Evolutionary conservation across 2,329 filamentous ascomycete species (phyloP), one percentile per base, ranked within the genome.

Genomic region (Cadophora sp.): DNA sequence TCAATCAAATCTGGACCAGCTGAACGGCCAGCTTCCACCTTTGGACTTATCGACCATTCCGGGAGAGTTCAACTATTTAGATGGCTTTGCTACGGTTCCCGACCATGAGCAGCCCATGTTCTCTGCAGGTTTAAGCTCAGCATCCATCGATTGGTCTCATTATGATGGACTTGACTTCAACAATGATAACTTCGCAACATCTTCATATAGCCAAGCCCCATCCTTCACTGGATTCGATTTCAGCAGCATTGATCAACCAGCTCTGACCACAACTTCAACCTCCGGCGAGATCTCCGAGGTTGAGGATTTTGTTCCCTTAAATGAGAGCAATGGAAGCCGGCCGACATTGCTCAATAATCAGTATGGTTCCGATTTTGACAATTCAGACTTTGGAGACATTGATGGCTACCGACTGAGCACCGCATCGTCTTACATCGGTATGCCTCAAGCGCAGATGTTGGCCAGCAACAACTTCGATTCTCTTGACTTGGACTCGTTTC

Each of bases 201-300:
- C 85, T 9, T 84, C 83, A 74, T 86, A 87, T 75, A 84, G 86
- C 77, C 84, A 88, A 77, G 80, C 85, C 48, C 79, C 82, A 29
- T 84, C 84, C 74, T 86, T 85, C 75, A 83, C 81, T 70, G 83
- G 83, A 46, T 85, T 84, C 71, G 86, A 87, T 64, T 86, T 84
- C 71, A 82, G 79, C 72, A 84, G 82, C 70, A 85, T 83, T n/a
- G 86, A 87, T 74, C 85, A 85, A 70, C 82, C 85, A 31, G 81
- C 85, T 60, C 77, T 90, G 74, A 85, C 87, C 69, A 83, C 83
- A 62, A 86, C 85, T 1, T 88, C 87, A 11, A 90, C 87, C 9
- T 91, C 89, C 14, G 89, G 89, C 43, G 88, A 91, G 69, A 88
- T 90, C 9, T 91, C 88, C 11, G 88, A 91, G 76, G 87, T 87